A percentile compares a stretch with the other conserved stretches of the same genome.
These are phyloP conservation scores for Mortierella antarctica DNA, from an alignment of 192 early-diverging fungal genomes.

Conservation along the genomic window DNA sequence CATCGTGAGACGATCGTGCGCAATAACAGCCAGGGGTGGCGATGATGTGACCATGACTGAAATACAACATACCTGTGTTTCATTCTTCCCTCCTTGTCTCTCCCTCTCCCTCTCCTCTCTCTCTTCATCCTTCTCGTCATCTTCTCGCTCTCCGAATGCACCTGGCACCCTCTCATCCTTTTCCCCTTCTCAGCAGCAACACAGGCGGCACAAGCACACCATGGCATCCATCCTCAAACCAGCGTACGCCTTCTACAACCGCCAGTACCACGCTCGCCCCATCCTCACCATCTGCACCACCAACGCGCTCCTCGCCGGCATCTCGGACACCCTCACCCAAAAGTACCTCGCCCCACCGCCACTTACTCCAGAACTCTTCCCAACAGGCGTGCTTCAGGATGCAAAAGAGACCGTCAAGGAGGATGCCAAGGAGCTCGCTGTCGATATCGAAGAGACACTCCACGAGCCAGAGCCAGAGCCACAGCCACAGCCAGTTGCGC, in stretches of 20 bases:
- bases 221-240: slow-evolving; percentile 33
- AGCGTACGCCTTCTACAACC: slow-evolving; percentile 53
- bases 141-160: not conserved
- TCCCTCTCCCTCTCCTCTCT: slow-evolving; percentile 1
- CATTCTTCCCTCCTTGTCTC: not conserved
- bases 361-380: not conserved
- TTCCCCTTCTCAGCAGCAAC: not conserved
- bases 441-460: not conserved
- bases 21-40: too few relatives aligned
- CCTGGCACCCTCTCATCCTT: not conserved
- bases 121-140: not conserved
- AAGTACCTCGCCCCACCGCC: slow-evolving; percentile 27
- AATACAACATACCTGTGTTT: not conserved
- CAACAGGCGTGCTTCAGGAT: not conserved
- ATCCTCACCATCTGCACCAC: slow-evolving; percentile 73
- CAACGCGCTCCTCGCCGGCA: slow-evolving; percentile 72
- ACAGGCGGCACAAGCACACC: too few relatives aligned
- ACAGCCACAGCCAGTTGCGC: not conserved
- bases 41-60: too few relatives aligned
- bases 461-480: not conserved
- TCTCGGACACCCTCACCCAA: slow-evolving; percentile 76
- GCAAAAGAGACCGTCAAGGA: slow-evolving; percentile 6
- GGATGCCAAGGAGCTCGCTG: slow-evolving; percentile 1
- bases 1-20: too few relatives aligned
- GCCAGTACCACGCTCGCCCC: slow-evolving; percentile 63